Evolutionary conservation across 345 rosid genomes (phyloP), one percentile per base, ranked within the genome.

Genomic region (Hibiscus syriacus): DNA sequence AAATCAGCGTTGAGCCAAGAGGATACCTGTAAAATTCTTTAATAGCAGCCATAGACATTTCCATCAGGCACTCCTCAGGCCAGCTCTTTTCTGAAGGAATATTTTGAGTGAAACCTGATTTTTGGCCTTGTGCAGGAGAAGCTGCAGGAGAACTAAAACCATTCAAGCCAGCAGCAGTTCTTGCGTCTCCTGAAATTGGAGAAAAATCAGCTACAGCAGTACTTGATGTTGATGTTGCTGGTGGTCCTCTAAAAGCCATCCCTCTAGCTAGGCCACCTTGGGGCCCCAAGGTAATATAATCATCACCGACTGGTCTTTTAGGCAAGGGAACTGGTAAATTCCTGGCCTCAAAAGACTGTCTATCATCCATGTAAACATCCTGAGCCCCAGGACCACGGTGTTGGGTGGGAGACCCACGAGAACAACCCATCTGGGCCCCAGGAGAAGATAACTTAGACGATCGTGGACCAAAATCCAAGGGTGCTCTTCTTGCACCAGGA

Each of bases 191-290:
- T 32, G 74, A 61, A 50, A 72, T 62, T 10, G 82, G 72, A 66
- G 89, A 70, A 68, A 69, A 63, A 78, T 90, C 97, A 69, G 81
- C 70, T 26, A 79, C 39, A 52, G 76, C 55, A 73, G 77, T 17
- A 60, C 76, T n/a, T n/a, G n/a, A n/a, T n/a, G n/a, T 74, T 11
- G 82, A 49, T 72, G 64, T 73, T 61, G 76, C 73, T 32, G 82
- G 75, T 19, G 84, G 72, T 73, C 88, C 92, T 80, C 94, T 88
- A 64, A 67, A 76, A 41, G 94, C 88, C 89, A 94, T 86, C 70
- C 97, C 96, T 75, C 89, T 84, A 27, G 90, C 97, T 72, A 95
- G 98, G 52, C 98, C 99, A 67, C 98, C 98, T 77, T 95, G 99
- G 36, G 98, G 99, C 3, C 92, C 98, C 80, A 90, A 80, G 46